Percentiles rank a stretch among this genome's conserved stretches.
Conservation (phyloP, 345 rosid species). For the Linum lewisii region DNA sequence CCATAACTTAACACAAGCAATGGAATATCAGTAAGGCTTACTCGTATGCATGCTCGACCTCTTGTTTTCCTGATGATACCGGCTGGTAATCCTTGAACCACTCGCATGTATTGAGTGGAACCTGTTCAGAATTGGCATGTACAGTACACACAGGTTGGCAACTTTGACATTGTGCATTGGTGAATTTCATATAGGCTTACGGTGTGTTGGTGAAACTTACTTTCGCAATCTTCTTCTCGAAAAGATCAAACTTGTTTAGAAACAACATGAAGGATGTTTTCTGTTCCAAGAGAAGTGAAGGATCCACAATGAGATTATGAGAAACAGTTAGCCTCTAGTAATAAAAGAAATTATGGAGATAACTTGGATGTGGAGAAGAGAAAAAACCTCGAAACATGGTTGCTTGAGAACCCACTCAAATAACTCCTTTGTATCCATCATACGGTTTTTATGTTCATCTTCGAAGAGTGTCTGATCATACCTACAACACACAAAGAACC, state of each 20-base stretch:
- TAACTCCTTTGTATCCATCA: slow-evolving; percentile 91
- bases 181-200: not conserved
- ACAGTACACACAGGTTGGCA: slow-evolving; percentile 9
- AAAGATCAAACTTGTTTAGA: slow-evolving; percentile 90
- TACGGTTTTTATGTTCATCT: slow-evolving; percentile 79
- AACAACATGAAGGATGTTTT: slow-evolving; percentile 98
- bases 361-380: not conserved
- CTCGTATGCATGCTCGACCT: slow-evolving; percentile 94
- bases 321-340: not conserved
- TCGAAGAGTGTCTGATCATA: slow-evolving; percentile 92
- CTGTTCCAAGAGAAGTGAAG: slow-evolving; percentile 32
- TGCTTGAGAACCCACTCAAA: slow-evolving; percentile 98
- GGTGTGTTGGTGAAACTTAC: slow-evolving; percentile 31
- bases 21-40: slow-evolving; percentile 29
- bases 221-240: slow-evolving; percentile 83
- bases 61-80: slow-evolving; percentile 80
- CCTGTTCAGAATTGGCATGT: slow-evolving; percentile 30
- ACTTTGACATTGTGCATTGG: not conserved
- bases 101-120: slow-evolving; percentile 72
- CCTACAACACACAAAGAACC: slow-evolving; percentile 29
- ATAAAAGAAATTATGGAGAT: not conserved
- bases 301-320: not conserved
- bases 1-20: no score
- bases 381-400: slow-evolving; percentile 86
- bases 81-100: slow-evolving; percentile 98